phyloP scores from a whole-genome alignment of 2,329 filamentous ascomycete genomes.

The Fusarium sp. region DNA sequence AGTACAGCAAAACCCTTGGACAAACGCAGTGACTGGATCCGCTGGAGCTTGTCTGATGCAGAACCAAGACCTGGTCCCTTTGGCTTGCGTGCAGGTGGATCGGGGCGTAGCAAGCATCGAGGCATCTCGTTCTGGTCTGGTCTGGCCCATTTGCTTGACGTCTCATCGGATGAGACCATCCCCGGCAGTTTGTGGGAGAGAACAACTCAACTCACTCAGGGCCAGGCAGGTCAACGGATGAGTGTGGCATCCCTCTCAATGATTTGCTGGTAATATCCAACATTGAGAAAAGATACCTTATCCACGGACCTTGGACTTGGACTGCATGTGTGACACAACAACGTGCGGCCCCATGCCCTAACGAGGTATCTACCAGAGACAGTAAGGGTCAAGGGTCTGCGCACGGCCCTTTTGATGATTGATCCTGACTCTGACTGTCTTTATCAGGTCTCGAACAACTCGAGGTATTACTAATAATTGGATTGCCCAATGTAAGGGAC shows the following conservation, averaged over 20 bases:
- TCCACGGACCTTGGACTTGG: constrained; percentile 1
- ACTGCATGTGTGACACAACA: constrained; percentile 37
- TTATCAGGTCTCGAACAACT: constrained; percentile 29
- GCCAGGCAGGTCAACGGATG: not conserved
- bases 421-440: not conserved
- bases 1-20: constrained; percentile 22
- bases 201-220: constrained; percentile 1
- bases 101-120: constrained; percentile 35
- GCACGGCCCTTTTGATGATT: constrained; percentile 35
- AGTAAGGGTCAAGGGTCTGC: constrained; percentile 32
- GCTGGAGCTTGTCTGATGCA: constrained; percentile 13
- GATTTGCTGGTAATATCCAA: constrained; percentile 13
- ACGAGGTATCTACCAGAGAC: constrained; percentile 34
- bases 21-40: constrained; percentile 30
- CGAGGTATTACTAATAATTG: constrained; percentile 36
- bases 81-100: constrained; percentile 41
- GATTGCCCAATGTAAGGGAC: constrained; percentile 17
- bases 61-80: constrained; percentile 36
- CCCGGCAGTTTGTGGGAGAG: constrained; percentile 20
- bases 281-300: constrained; percentile 13
- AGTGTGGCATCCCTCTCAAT: constrained; percentile 16
- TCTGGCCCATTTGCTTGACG: constrained; percentile 27
- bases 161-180: constrained; percentile 23
- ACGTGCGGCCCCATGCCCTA: constrained; percentile 41
- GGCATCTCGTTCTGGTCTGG: constrained; percentile 10